phyloP scores from a whole-genome alignment of 2,329 filamentous ascomycete genomes.

The Talaromyces atroroseus region DNA sequence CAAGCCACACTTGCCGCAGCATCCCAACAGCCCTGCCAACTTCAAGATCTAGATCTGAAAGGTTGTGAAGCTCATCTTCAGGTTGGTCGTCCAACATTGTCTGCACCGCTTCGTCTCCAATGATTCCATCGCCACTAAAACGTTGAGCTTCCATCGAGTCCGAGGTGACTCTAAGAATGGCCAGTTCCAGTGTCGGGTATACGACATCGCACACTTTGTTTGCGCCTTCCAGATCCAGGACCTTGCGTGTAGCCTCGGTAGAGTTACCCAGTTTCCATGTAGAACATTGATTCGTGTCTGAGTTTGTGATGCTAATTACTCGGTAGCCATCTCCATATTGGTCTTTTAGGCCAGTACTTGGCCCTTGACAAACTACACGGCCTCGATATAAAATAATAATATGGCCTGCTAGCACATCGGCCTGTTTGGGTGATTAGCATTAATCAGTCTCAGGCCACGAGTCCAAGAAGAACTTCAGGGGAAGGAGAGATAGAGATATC shows the following conservation, averaged over 20 bases:
- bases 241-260: constrained; percentile 63
- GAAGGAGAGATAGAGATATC: no score
- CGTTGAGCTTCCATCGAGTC: not conserved
- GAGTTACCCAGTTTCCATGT: constrained; percentile 61
- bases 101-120: constrained; percentile 10
- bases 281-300: no score
- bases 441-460: not conserved
- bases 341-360: constrained; percentile 80
- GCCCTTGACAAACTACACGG: constrained; percentile 72
- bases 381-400: constrained; percentile 86
- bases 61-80: not conserved
- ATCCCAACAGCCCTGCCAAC: constrained; percentile 53
- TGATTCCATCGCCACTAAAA: constrained; percentile 1
- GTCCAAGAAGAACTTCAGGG: no score
- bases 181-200: constrained; percentile 86
- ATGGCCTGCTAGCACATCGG: constrained; percentile 80
- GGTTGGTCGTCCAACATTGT: constrained; percentile 13
- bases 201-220: constrained; percentile 71
- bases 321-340: constrained; percentile 77
- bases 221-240: constrained; percentile 63
- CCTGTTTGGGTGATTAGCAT: constrained; percentile 36
- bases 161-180: constrained; percentile 61
- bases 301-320: no score
- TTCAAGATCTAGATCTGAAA: not conserved
- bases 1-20: constrained; percentile 62